These are phyloP conservation scores for Murraya koenigii DNA, from an alignment of 345 rosid genomes.

Conservation along the genomic window DNA sequence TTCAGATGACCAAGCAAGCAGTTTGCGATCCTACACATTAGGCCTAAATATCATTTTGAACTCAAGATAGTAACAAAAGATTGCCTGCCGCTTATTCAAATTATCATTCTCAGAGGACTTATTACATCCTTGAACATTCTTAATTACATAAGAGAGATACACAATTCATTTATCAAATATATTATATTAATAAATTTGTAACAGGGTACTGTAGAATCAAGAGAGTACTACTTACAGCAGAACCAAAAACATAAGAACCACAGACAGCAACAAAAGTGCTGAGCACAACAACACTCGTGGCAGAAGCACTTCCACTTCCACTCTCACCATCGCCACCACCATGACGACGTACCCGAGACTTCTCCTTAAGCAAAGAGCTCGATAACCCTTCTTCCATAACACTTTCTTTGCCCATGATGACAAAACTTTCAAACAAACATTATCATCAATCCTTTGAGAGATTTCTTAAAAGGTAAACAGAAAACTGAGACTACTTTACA, in stretches of 20 bases:
- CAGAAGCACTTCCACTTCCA: conserved; percentile 1
- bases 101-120: not conserved
- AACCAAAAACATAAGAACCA: conserved; percentile 34
- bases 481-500: not conserved
- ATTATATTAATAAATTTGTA: not conserved
- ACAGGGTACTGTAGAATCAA: not conserved
- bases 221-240: conserved; percentile 42
- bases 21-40: not conserved
- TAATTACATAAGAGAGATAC: not conserved
- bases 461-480: not conserved
- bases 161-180: not conserved
- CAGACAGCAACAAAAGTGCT: conserved; percentile 22
- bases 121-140: not conserved
- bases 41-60: not conserved
- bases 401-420: conserved; percentile 2
- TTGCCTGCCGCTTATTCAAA: not conserved
- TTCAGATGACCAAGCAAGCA: not conserved
- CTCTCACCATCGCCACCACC: not conserved
- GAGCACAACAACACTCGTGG: conserved; percentile 21
- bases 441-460: not conserved
- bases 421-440: not conserved
- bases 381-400: conserved; percentile 14
- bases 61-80: not conserved
- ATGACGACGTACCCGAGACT: not conserved
- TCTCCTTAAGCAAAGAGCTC: conserved; percentile 10